Conservation (phyloP, 306 rosid genomes). For the Spatholobus suberectus region DNA sequence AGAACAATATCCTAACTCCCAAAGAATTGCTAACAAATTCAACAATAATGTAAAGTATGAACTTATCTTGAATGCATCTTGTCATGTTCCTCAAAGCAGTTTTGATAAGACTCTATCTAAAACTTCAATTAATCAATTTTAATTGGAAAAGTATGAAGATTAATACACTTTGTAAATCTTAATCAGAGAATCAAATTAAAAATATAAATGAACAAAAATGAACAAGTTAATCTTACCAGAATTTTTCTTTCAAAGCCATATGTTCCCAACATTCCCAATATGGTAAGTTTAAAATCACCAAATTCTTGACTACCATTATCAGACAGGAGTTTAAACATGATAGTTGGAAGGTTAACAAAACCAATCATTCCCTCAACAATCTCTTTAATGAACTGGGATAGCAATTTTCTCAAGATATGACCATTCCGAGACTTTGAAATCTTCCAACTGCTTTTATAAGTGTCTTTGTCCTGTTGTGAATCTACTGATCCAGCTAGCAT, state of each 20-base stretch:
- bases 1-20: not conserved
- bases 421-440: constrained; percentile 62
- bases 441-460: constrained; percentile 72
- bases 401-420: constrained; percentile 73
- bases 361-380: constrained; percentile 99
- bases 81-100: constrained; percentile 19
- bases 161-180: constrained; percentile 32
- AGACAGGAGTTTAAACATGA: constrained; percentile 95
- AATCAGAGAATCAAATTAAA: constrained; percentile 24
- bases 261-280: constrained; percentile 94
- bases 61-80: constrained; percentile 13
- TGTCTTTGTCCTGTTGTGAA: constrained; percentile 56
- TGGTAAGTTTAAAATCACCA: constrained; percentile 92
- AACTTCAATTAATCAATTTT: constrained; percentile 21
- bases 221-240: constrained; percentile 66
- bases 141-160: not conserved
- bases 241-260: constrained; percentile 97
- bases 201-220: constrained; percentile 3
- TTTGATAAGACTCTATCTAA: constrained; percentile 10
- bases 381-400: constrained; percentile 87
- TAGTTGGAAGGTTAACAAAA: constrained; percentile 87
- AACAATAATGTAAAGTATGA: not conserved
- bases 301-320: constrained; percentile 94
- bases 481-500: constrained; percentile 49
- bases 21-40: constrained; percentile 18